These are phyloP conservation scores for Malassezia cuniculi DNA, from an alignment of 1,284 basidiomycete species.

Conservation along the genomic window DNA sequence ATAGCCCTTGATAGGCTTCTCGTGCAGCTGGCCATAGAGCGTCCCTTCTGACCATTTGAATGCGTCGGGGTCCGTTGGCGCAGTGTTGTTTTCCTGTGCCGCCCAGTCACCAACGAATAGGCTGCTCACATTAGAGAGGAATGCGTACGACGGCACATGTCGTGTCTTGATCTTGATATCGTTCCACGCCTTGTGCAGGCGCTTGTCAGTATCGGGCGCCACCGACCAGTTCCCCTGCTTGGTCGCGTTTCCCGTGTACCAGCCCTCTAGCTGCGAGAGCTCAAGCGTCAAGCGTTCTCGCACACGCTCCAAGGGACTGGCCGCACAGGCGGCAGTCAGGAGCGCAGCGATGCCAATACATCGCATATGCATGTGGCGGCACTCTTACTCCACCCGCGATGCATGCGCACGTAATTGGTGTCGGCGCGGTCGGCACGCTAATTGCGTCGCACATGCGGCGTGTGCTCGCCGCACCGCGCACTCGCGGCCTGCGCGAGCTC, in stretches of 20 bases:
- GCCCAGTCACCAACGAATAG: slow-evolving; percentile 6
- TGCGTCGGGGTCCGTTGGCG: no score
- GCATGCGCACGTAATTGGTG: slow-evolving; percentile 41
- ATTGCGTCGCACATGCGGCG: slow-evolving; percentile 32
- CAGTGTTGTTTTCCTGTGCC: background rate
- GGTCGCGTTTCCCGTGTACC: slow-evolving; percentile 4
- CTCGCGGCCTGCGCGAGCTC: slow-evolving; percentile 20
- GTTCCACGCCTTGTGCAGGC: background rate
- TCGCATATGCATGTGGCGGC: no score
- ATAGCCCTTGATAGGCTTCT: no score
- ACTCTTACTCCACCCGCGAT: no score
- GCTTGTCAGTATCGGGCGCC: background rate
- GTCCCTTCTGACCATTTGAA: no score
- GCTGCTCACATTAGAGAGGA: slow-evolving; percentile 6
- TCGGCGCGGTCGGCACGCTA: slow-evolving; percentile 38
- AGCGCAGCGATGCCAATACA: no score
- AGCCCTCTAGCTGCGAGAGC: slow-evolving; percentile 6
- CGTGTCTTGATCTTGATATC: no score
- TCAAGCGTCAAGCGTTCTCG: background rate
- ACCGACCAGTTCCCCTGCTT: slow-evolving; percentile 10
- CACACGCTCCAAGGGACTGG: no score
- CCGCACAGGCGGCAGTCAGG: no score
- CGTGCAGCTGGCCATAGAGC: no score
- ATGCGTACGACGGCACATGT: background rate
- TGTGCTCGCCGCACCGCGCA: slow-evolving; percentile 12